Evolutionary conservation across 2,329 filamentous ascomycete species (phyloP).

Genomic region (Ampelomyces quisqualis): DNA sequence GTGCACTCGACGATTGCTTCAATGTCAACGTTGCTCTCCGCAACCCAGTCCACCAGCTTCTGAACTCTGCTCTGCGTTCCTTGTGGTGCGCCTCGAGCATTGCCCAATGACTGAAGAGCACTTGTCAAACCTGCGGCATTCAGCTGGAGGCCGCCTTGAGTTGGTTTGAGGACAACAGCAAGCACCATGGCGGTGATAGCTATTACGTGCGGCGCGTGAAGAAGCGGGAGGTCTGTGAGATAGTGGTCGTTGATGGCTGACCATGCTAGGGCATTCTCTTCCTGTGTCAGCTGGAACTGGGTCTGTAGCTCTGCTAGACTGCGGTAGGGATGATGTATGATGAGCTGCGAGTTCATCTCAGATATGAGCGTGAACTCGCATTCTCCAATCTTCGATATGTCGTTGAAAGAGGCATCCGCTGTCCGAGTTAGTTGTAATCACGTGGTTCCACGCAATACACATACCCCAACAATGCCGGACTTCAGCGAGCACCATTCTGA

Average conservation of each 20-base stretch:
- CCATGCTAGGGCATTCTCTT: constrained; percentile 76
- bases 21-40: constrained; percentile 82
- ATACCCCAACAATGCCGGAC: constrained; percentile 65
- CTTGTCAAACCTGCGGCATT: constrained; percentile 45
- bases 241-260: constrained; percentile 90
- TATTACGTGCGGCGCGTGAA: constrained; percentile 82
- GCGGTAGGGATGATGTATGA: constrained; percentile 87
- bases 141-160: constrained; percentile 52
- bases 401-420: constrained; percentile 48
- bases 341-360: constrained; percentile 85
- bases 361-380: constrained; percentile 92
- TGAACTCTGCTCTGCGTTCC: constrained; percentile 57
- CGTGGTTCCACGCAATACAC: neutral
- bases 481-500: constrained; percentile 84
- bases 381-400: constrained; percentile 83
- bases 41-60: constrained; percentile 76
- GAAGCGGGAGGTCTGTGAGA: constrained; percentile 84
- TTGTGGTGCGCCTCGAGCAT: constrained; percentile 27
- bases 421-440: constrained; percentile 9
- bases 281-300: constrained; percentile 70
- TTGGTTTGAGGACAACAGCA: constrained; percentile 76
- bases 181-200: constrained; percentile 85
- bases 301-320: constrained; percentile 70
- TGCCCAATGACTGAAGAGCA: constrained; percentile 42
- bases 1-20: constrained; percentile 83